These are phyloP conservation scores for Saraca asoca DNA, from an alignment of 331 rosid species.

Conservation along the genomic window DNA sequence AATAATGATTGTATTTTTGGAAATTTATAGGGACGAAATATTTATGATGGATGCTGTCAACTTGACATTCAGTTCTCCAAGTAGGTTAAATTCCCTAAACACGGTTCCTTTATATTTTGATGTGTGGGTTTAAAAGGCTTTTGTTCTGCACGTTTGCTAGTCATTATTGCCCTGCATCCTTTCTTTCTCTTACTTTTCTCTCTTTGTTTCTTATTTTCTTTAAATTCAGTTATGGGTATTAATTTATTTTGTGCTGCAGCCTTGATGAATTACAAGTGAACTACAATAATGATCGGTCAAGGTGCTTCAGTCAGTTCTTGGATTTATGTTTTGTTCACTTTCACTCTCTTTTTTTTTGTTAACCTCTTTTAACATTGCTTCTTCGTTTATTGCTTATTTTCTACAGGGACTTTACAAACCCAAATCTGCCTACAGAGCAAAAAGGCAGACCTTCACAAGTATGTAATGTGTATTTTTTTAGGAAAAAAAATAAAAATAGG, in stretches of 20 bases:
- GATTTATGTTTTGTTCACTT: neutral
- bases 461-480: conserved; percentile 24
- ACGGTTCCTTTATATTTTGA: conserved; percentile 8
- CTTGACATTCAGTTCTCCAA: conserved; percentile 94
- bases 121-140: conserved; percentile 12
- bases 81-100: conserved; percentile 50
- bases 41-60: conserved; percentile 96
- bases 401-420: conserved; percentile 84
- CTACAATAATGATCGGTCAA: conserved; percentile 91
- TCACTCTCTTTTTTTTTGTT: conserved; percentile 1
- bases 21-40: conserved; percentile 75
- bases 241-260: conserved; percentile 56
- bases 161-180: neutral
- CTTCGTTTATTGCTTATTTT: conserved; percentile 30
- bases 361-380: conserved; percentile 1
- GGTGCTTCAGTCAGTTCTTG: conserved; percentile 50
- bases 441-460: conserved; percentile 89
- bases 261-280: conserved; percentile 95
- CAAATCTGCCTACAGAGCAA: conserved; percentile 91
- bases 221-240: conserved; percentile 13
- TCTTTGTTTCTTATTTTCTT: neutral
- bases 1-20: conserved; percentile 29
- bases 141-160: conserved; percentile 13
- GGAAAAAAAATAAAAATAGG: conserved; percentile 7
- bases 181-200: conserved; percentile 10